phyloP scores from a whole-genome alignment of 1,139 yeast genomes.

The Candida labiduridarum region DNA sequence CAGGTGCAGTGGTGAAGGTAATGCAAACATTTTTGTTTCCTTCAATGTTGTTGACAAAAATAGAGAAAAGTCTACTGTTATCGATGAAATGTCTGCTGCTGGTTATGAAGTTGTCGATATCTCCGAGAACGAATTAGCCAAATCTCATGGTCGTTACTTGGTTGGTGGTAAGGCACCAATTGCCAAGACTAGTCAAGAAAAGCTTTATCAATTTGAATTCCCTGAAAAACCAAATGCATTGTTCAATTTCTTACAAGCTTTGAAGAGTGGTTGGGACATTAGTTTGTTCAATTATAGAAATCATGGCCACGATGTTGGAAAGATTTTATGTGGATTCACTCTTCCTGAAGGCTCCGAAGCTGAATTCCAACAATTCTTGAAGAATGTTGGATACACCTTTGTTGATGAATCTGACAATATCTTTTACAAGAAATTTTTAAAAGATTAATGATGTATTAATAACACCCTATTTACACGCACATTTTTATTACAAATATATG shows the following conservation, averaged over 20 bases:
- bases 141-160: conserved; percentile 91
- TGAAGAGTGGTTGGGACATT: conserved; percentile 85
- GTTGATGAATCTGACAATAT: conserved; percentile 82
- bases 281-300: conserved; percentile 95
- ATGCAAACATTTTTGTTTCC: conserved; percentile 84
- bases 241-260: conserved; percentile 69
- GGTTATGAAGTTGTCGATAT: conserved; percentile 76
- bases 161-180: conserved; percentile 77
- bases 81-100: conserved; percentile 38
- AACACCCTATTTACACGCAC: conserved; percentile 1
- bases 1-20: conserved; percentile 58
- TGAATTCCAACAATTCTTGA: conserved; percentile 67
- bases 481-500: not conserved
- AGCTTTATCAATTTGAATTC: conserved; percentile 82
- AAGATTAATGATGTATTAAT: conserved; percentile 13
- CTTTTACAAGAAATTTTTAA: conserved; percentile 76
- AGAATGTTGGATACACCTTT: conserved; percentile 72
- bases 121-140: conserved; percentile 91
- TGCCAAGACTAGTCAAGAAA: conserved; percentile 54
- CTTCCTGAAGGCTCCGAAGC: conserved; percentile 74
- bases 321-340: conserved; percentile 84
- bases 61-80: conserved; percentile 48
- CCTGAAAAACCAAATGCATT: conserved; percentile 98
- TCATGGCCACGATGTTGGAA: conserved; percentile 94
- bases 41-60: conserved; percentile 79